These are phyloP conservation scores for Pezicula rhizophila DNA, from an alignment of 2,329 filamentous ascomycete species.

Conservation along the genomic window DNA sequence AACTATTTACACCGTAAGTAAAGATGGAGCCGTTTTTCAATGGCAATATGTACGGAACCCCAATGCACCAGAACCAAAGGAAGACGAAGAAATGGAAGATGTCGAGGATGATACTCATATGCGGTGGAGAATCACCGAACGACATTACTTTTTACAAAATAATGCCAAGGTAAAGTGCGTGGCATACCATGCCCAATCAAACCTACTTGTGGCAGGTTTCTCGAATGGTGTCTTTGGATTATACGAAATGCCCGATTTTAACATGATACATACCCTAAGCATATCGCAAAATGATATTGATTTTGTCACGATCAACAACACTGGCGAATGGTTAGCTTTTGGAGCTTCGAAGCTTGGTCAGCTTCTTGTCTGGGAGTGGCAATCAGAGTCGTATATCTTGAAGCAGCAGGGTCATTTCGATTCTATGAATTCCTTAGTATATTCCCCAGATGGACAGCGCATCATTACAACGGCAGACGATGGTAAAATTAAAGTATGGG, in stretches of 20 bases:
- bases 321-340: constrained; percentile 95
- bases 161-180: constrained; percentile 82
- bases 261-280: constrained; percentile 84
- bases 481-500: constrained; percentile 98
- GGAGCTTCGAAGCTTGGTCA: constrained; percentile 93
- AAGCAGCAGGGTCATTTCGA: constrained; percentile 98
- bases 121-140: constrained; percentile 86
- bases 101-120: constrained; percentile 60
- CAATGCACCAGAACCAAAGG: constrained; percentile 42
- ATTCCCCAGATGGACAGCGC: constrained; percentile 87
- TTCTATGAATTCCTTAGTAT: constrained; percentile 86
- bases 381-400: constrained; percentile 96
- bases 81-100: constrained; percentile 53
- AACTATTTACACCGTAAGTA: constrained; percentile 91
- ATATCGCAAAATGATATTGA: constrained; percentile 97
- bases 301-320: constrained; percentile 87
- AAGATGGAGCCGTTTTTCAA: constrained; percentile 91
- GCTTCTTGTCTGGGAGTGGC: constrained; percentile 98
- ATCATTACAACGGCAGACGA: constrained; percentile 94
- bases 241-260: constrained; percentile 94
- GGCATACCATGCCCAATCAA: constrained; percentile 79
- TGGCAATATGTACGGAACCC: constrained; percentile 75
- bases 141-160: constrained; percentile 91
- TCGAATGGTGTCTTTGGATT: constrained; percentile 90
- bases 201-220: constrained; percentile 93